Conservation (phyloP, 768 basidiomycete genomes). For the Lentinula sp. region DNA sequence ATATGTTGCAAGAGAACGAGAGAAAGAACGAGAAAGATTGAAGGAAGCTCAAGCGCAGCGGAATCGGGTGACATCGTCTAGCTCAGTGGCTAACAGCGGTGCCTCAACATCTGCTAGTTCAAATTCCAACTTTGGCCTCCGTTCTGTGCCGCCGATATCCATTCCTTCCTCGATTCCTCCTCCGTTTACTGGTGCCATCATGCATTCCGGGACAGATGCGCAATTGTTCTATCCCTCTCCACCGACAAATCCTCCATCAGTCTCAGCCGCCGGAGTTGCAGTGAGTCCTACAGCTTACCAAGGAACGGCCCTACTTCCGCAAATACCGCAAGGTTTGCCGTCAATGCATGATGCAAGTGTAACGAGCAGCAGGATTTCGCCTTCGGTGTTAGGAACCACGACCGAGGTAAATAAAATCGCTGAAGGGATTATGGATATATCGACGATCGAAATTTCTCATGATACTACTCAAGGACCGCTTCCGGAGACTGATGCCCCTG, state of each 20-base stretch:
- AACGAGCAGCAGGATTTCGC: constrained; percentile 17
- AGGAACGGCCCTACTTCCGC: constrained; percentile 7
- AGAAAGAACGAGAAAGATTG: constrained; percentile 70
- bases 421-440: neutral
- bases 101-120: constrained; percentile 17
- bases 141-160: constrained; percentile 2
- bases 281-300: constrained; percentile 18
- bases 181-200: neutral
- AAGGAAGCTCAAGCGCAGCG: constrained; percentile 38
- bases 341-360: constrained; percentile 15
- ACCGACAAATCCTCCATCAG: constrained; percentile 8
- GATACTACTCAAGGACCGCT: neutral
- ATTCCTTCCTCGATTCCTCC: neutral
- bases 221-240: constrained; percentile 15
- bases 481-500: neutral
- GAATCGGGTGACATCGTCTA: constrained; percentile 8
- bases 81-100: constrained; percentile 16
- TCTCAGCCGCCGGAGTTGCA: neutral
- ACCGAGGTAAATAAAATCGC: neutral
- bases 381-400: constrained; percentile 17
- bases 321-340: constrained; percentile 9
- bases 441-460: neutral
- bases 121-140: neutral
- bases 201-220: constrained; percentile 1
- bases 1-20: constrained; percentile 67